phyloP scores from a whole-genome alignment of 345 rosid genomes.

The Heritiera fomes region DNA sequence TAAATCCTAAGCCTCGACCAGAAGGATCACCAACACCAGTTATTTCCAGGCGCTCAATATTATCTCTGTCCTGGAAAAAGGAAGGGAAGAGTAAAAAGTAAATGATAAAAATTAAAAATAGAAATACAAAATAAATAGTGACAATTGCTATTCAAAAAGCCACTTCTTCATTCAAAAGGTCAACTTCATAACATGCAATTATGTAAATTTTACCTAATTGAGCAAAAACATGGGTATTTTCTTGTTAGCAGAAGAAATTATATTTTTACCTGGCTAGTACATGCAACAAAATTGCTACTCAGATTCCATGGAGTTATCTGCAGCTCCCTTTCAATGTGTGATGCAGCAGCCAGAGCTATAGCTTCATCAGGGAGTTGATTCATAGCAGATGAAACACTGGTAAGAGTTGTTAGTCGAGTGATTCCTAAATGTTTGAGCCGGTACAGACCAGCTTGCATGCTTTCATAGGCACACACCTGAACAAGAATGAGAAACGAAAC shows the following conservation, averaged over 20 bases:
- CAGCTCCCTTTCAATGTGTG: slow-evolving; percentile 93
- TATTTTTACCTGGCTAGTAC: slow-evolving; percentile 76
- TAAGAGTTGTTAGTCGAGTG: slow-evolving; percentile 66
- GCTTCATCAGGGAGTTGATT: slow-evolving; percentile 96
- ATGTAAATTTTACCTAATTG: not conserved
- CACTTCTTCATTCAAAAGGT: not conserved
- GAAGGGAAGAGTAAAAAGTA: not conserved
- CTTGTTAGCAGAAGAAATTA: slow-evolving; percentile 13
- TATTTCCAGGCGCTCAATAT: slow-evolving; percentile 95
- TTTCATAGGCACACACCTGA: slow-evolving; percentile 94
- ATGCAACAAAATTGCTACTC: slow-evolving; percentile 91
- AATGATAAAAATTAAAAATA: not conserved
- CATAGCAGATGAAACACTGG: slow-evolving; percentile 78
- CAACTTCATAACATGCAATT: not conserved
- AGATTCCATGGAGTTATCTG: slow-evolving; percentile 97
- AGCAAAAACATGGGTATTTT: not conserved
- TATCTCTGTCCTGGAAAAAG: slow-evolving; percentile 80
- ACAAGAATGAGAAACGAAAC: slow-evolving; percentile 8
- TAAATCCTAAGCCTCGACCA: slow-evolving; percentile 96
- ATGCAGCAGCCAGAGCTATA: slow-evolving; percentile 95
- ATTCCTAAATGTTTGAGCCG: slow-evolving; percentile 94
- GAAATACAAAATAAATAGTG: not conserved
- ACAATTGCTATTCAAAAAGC: not conserved
- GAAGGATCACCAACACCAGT: slow-evolving; percentile 99
- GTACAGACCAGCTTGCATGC: slow-evolving; percentile 94